Percentiles rank a stretch among this genome's conserved stretches.
Conservation (phyloP, 768 basidiomycete genomes). For the Pleurotus tuber-regium region DNA sequence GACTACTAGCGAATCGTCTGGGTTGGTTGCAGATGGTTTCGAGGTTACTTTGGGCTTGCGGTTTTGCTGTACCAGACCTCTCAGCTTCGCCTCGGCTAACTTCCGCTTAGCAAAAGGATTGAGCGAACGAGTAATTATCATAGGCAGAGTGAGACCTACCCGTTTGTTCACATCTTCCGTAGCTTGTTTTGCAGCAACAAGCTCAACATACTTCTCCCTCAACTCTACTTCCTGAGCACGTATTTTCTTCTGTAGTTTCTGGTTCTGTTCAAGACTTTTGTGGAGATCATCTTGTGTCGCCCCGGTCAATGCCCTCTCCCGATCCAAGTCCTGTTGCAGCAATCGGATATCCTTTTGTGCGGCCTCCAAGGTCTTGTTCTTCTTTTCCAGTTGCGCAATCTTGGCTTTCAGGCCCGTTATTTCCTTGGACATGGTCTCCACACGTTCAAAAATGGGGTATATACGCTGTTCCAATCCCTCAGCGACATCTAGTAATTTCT, state of each 20-base stretch:
- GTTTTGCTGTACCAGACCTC: not conserved
- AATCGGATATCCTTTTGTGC: not conserved
- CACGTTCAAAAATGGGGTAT: not conserved
- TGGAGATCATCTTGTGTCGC: not conserved
- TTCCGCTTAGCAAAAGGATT: not conserved
- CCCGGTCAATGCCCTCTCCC: not conserved
- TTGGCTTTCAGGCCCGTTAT: not conserved
- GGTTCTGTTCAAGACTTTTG: not conserved
- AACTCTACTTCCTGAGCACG: not conserved
- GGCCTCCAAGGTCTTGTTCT: not conserved
- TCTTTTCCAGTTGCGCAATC: not conserved
- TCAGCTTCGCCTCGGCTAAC: constrained; percentile 1
- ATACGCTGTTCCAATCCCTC: not conserved
- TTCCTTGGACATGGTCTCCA: constrained; percentile 1
- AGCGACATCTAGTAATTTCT: constrained; percentile 1
- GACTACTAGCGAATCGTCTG: constrained; percentile 6
- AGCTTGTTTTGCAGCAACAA: not conserved
- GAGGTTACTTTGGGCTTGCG: not conserved
- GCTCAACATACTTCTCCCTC: not conserved
- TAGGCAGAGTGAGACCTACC: not conserved
- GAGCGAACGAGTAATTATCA: not conserved
- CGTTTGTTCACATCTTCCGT: not conserved
- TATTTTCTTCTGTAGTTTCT: not conserved
- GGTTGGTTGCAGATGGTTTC: not conserved
- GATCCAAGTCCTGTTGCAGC: not conserved